Evolutionary conservation across 148 eudicot species (phyloP).

Genomic region (Rhododendron henanense): DNA sequence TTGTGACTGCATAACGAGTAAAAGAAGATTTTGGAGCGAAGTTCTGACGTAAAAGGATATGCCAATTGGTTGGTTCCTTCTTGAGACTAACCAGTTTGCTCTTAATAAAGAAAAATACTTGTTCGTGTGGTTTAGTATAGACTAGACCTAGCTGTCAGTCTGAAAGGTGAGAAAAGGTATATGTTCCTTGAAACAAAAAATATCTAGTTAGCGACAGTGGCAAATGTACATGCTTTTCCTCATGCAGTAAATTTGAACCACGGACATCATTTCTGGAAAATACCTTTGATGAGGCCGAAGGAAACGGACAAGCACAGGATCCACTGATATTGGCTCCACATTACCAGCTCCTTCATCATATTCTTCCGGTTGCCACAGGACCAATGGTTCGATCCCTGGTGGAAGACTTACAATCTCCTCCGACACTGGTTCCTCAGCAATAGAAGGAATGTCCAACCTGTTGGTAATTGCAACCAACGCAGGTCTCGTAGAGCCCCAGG

Average conservation of each 20-base stretch:
- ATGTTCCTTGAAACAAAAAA: neutral
- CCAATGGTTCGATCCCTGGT: slow-evolving; percentile 72
- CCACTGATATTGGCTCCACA: slow-evolving; percentile 50
- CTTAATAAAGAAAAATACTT: neutral
- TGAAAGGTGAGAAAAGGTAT: neutral
- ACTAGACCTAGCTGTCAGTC: neutral
- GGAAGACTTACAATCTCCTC: slow-evolving; percentile 60
- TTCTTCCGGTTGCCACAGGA: slow-evolving; percentile 87
- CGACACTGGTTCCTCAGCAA: slow-evolving; percentile 34
- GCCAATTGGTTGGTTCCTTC: neutral
- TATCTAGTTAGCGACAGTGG: neutral
- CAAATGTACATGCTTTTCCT: neutral
- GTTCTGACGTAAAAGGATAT: neutral
- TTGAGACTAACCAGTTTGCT: neutral
- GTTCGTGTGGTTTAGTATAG: neutral
- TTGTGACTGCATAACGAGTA: neutral
- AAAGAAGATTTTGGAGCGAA: neutral
- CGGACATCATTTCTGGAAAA: neutral
- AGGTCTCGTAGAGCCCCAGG: slow-evolving; percentile 77
- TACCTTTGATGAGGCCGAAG: slow-evolving; percentile 99
- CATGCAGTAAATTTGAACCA: neutral
- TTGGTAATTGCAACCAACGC: slow-evolving; percentile 37
- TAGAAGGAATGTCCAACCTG: slow-evolving; percentile 24
- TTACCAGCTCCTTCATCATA: slow-evolving; percentile 26
- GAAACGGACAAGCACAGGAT: slow-evolving; percentile 77